phyloP scores from a whole-genome alignment of 352 stramenopile species.

The Achlya hypogyna region DNA sequence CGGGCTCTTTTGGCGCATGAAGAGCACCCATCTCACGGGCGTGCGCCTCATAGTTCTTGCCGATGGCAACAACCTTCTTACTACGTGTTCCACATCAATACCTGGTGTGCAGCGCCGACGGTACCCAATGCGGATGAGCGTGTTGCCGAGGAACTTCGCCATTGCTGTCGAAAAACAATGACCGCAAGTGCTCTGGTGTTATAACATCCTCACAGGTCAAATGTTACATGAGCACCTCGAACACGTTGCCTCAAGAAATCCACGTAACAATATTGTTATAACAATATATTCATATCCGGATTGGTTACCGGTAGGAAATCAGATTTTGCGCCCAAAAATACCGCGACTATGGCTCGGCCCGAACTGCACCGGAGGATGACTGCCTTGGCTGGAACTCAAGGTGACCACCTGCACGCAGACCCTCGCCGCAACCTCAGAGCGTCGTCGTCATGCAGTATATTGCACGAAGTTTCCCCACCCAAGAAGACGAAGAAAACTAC shows the following conservation, averaged over 20 bases:
- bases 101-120: neutral
- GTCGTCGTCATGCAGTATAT: neutral
- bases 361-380: neutral
- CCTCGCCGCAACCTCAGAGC: neutral
- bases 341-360: neutral
- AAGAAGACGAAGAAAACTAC: neutral
- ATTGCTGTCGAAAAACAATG: no score
- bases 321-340: neutral
- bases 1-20: conserved; percentile 53
- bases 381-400: neutral
- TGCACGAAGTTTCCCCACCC: neutral
- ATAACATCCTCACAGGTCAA: no score
- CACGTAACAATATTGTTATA: no score
- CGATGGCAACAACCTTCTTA: conserved; percentile 78
- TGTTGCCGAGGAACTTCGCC: conserved; percentile 4
- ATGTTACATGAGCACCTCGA: no score
- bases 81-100: conserved; percentile 22
- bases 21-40: conserved; percentile 64
- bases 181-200: no score
- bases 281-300: no score
- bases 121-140: conserved; percentile 7
- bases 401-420: neutral
- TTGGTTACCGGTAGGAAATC: no score
- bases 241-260: no score
- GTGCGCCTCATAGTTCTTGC: conserved; percentile 81